Evolutionary conservation across 164 flowering plant genomes (phyloP).

Genomic region (Cinnamomum micranthum): DNA sequence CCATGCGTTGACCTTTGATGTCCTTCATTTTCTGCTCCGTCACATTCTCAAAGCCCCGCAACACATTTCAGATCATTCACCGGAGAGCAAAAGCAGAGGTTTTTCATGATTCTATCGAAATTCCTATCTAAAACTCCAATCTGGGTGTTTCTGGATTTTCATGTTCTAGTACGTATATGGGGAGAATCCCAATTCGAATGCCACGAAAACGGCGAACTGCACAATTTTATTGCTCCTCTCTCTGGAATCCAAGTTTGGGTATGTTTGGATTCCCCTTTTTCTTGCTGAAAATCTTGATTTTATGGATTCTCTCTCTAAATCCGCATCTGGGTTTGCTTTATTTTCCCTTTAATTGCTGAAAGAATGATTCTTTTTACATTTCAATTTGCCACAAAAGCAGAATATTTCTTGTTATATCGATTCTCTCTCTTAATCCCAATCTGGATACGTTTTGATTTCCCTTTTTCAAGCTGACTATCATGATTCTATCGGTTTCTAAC

Average conservation of each 20-base stretch:
- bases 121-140: neutral
- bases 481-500: too few relatives aligned
- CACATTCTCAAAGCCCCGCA: neutral
- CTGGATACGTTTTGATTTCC: too few relatives aligned
- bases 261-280: neutral
- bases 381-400: too few relatives aligned
- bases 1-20: neutral
- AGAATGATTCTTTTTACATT: too few relatives aligned
- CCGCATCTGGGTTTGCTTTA: too few relatives aligned
- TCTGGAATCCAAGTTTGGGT: constrained; percentile 2
- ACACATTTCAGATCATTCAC: too few relatives aligned
- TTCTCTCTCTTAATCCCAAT: too few relatives aligned
- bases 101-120: neutral
- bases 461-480: too few relatives aligned
- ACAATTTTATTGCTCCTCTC: neutral
- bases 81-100: neutral
- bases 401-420: too few relatives aligned
- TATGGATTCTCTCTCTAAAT: too few relatives aligned
- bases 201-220: neutral
- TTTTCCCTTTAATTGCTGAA: too few relatives aligned
- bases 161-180: neutral
- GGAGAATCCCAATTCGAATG: neutral
- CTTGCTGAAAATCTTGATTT: too few relatives aligned
- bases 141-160: neutral
- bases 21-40: neutral